Evolutionary conservation across 163 green algal species (phyloP).

Genomic region (Scenedesmus sp.): DNA sequence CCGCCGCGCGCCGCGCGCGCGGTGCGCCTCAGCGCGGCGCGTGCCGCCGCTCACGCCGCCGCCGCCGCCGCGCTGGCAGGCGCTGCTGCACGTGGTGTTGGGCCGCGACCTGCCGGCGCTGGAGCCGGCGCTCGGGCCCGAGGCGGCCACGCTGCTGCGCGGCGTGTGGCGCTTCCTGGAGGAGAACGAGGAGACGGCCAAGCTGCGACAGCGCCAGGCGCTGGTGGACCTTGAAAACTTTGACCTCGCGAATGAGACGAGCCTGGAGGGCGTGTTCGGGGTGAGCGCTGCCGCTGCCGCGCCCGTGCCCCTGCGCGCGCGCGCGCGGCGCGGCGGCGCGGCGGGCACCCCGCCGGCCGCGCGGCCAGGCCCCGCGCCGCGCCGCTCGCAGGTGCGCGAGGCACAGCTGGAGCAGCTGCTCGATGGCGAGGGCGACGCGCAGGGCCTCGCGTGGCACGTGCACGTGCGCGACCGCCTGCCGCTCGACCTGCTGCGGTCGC

Average conservation of each 20-base stretch:
- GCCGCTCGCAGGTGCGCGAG: slow-evolving; percentile 42
- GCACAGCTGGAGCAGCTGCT: slow-evolving; percentile 18
- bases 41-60: too few species aligned
- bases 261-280: slow-evolving; percentile 50
- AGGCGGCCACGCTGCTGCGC: background rate
- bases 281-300: slow-evolving; percentile 37
- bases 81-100: slow-evolving; percentile 29
- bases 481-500: background rate
- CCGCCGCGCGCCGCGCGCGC: too few species aligned
- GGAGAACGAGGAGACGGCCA: slow-evolving; percentile 43
- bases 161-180: slow-evolving; percentile 47
- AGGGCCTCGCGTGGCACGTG: slow-evolving; percentile 45
- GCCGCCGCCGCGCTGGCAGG: background rate
- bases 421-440: slow-evolving; percentile 37
- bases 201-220: slow-evolving; percentile 45
- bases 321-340: too few species aligned
- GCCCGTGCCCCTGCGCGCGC: too few species aligned
- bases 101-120: slow-evolving; percentile 9
- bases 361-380: too few species aligned
- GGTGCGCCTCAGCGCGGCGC: too few species aligned
- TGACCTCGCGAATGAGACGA: slow-evolving; percentile 46
- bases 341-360: too few species aligned
- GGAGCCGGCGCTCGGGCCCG: background rate
- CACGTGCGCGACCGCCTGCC: slow-evolving; percentile 44
- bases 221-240: slow-evolving; percentile 52